Evolutionary conservation across 805 yeast genomes (phyloP), one percentile per base, ranked within the genome.

Genomic region (Saturnispora kantuleensis): DNA sequence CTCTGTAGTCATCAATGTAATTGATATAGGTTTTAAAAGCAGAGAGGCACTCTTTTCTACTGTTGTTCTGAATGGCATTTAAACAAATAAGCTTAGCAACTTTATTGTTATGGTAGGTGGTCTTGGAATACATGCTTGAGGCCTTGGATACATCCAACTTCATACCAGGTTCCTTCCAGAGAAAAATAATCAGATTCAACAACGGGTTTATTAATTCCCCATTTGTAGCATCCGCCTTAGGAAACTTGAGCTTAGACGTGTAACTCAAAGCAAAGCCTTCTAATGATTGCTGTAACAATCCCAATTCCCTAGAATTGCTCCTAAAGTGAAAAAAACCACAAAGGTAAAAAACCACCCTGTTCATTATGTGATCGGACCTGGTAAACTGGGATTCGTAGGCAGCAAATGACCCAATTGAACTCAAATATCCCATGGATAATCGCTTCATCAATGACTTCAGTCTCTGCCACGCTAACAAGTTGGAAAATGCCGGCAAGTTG

Each of bases 101-200:
- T 53, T 63, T 35, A 60, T 56, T 35, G 66, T 62, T 71, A 52
- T 74, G 79, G 46, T 73, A 75, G 0, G 79, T 71, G 39, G 63
- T 67, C 12, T 60, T 54, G 41, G 72, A 59, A 1, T 72, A 67
- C 4, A 50, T 43, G 10, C 60, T 58, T 13, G 63, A 57, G 50
- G 58, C 58, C 5, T 40, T 47, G 10, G 50, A 48, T 55, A 64
- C 54, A 2, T 58, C 49, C 2, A 56, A 17, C 8, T 41, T 45
- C n/a, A 42, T 17, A 15, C 13, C 13, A 1, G 32, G 51, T 21
- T 47, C 47, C 3, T 41, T 44, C 13, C 45, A 37, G n/a, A 52
- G 39, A 18, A 51, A 47, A 10, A 57, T 52, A 32, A 55, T 58
- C 38, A 55, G 52, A 35, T 57, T 62, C 46, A 59, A 59, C 15